Evolutionary conservation across 1,284 basidiomycete species (phyloP).

Genomic region (Ustilago loliicola): DNA sequence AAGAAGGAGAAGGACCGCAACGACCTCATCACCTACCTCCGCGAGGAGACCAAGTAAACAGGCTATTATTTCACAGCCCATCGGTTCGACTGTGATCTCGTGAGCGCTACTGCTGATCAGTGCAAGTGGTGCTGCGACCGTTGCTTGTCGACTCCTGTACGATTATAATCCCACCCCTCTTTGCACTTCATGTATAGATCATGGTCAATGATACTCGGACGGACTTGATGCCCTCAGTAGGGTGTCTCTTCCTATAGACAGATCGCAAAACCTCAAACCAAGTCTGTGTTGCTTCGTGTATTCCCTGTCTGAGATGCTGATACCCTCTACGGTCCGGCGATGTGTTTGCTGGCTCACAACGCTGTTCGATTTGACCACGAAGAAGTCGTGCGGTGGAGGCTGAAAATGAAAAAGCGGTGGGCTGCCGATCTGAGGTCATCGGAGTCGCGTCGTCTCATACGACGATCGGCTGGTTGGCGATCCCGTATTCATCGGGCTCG

Average conservation of each 20-base stretch:
- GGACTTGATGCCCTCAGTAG: background rate
- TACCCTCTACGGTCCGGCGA: background rate
- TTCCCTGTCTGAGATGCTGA: background rate
- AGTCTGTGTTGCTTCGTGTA: background rate
- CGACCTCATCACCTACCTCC: conserved; percentile 65
- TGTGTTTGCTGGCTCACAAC: background rate
- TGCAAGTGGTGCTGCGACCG: too few species aligned
- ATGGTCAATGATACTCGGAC: background rate
- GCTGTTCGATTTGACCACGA: background rate
- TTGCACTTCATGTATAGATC: conserved; percentile 2
- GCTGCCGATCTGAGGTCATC: conserved; percentile 1
- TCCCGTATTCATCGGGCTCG: background rate
- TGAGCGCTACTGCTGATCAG: too few species aligned
- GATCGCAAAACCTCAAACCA: background rate
- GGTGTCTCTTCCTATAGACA: background rate
- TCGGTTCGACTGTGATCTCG: too few species aligned
- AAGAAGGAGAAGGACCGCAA: conserved; percentile 70
- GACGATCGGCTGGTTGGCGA: background rate
- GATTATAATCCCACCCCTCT: conserved; percentile 4
- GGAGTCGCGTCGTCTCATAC: background rate
- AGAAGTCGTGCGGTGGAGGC: background rate
- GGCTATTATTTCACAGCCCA: too few species aligned
- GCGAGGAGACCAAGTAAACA: conserved; percentile 53
- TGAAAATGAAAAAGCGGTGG: background rate
- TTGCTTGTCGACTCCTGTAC: too few species aligned